Percentiles rank a stretch among this genome's conserved stretches.
Evolutionary conservation across 768 basidiomycete species (phyloP).

Genomic region (Rhodotorula paludigena): DNA sequence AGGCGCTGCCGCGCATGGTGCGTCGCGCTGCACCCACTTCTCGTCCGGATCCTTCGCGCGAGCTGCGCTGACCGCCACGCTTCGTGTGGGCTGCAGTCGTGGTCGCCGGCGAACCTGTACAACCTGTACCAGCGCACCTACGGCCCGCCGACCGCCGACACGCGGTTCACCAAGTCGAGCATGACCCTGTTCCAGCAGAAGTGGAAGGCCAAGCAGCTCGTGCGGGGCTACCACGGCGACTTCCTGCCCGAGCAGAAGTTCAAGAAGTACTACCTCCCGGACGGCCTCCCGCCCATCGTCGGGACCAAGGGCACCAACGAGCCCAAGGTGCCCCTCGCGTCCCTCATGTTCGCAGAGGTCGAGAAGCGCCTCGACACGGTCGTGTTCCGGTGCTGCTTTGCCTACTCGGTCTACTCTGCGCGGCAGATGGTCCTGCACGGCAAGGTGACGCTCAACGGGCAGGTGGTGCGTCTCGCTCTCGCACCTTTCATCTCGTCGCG

Average conservation of each 20-base stretch:
- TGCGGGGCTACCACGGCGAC: conserved; percentile 93
- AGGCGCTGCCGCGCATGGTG: conserved; percentile 71
- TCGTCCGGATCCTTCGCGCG: not conserved
- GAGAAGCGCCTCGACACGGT: conserved; percentile 90
- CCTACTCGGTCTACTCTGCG: conserved; percentile 83
- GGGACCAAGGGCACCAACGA: conserved; percentile 55
- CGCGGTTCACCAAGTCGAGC: conserved; percentile 58
- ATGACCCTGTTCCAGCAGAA: conserved; percentile 80
- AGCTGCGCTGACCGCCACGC: not conserved
- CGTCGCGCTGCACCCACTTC: not conserved
- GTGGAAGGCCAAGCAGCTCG: conserved; percentile 77
- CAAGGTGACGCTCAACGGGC: conserved; percentile 80
- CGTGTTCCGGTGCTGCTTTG: conserved; percentile 82
- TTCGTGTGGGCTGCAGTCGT: conserved; percentile 58
- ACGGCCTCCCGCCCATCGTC: conserved; percentile 60
- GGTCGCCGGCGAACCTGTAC: conserved; percentile 81
- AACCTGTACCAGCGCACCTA: conserved; percentile 76
- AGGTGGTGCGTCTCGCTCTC: conserved; percentile 56
- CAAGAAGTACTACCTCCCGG: conserved; percentile 90
- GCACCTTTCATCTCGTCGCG: not conserved
- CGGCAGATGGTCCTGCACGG: conserved; percentile 79
- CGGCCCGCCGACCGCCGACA: conserved; percentile 53
- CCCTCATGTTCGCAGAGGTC: conserved; percentile 91
- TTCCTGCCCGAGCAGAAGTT: conserved; percentile 86
- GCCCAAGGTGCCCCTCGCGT: conserved; percentile 71